A percentile compares a stretch with the other conserved stretches of the same genome.
Conservation (phyloP, 2,329 filamentous ascomycete genomes). For the Xylaria arbuscula region DNA sequence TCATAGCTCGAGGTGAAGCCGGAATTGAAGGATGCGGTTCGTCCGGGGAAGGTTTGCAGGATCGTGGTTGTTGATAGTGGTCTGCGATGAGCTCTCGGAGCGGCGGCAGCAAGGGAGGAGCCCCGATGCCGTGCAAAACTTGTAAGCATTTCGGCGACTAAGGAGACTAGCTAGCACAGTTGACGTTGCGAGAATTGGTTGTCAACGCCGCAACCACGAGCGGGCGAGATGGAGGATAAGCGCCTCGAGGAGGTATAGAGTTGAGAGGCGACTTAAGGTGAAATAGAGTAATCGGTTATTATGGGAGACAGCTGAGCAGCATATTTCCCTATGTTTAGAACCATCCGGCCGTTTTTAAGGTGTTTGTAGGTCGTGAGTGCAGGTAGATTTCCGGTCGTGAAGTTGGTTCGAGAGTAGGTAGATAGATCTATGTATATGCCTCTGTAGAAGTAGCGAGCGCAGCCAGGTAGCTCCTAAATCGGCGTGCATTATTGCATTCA, state of each 20-base stretch:
- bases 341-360: not conserved
- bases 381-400: constrained; percentile 12
- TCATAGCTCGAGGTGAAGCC: constrained; percentile 71
- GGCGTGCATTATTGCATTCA: constrained; percentile 26
- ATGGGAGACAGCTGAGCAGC: constrained; percentile 11
- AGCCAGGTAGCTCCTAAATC: constrained; percentile 33
- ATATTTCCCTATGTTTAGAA: not conserved
- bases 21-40: constrained; percentile 64
- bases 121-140: constrained; percentile 41
- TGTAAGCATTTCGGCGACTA: constrained; percentile 42
- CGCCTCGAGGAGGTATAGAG: constrained; percentile 11
- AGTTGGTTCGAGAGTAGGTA: constrained; percentile 5
- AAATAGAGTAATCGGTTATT: not conserved
- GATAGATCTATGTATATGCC: constrained; percentile 5
- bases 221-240: constrained; percentile 5
- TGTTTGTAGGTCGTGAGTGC: not conserved
- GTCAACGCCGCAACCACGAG: constrained; percentile 32
- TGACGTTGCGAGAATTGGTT: constrained; percentile 19
- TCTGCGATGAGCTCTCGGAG: constrained; percentile 37
- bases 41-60: constrained; percentile 51
- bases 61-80: constrained; percentile 49
- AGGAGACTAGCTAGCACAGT: constrained; percentile 21
- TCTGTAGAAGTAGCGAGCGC: not conserved
- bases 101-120: constrained; percentile 32
- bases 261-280: not conserved